A percentile compares a stretch with the other conserved stretches of the same genome.
phyloP scores from a whole-genome alignment of 2,329 filamentous ascomycete species.

The Sporothrix brasiliensis region DNA sequence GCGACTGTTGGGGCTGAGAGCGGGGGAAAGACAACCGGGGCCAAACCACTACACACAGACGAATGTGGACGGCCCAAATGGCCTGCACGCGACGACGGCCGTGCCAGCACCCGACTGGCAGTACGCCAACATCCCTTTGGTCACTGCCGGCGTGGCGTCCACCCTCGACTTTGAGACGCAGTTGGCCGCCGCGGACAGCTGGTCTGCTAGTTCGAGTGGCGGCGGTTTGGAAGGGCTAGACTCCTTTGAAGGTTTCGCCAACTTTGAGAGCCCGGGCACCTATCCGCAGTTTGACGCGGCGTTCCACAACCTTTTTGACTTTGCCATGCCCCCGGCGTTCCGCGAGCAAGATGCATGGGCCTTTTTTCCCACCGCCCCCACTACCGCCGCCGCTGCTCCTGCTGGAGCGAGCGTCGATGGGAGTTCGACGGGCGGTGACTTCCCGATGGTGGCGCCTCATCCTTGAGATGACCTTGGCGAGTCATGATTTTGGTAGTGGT shows the following conservation, averaged over 20 bases:
- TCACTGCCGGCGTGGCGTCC: neutral
- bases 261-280: conserved; percentile 6
- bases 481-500: neutral
- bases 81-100: neutral
- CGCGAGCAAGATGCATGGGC: conserved; percentile 2
- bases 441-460: neutral
- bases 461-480: neutral
- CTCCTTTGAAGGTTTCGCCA: neutral
- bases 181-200: neutral
- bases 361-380: neutral
- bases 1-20: neutral
- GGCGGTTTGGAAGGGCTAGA: neutral
- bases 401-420: neutral
- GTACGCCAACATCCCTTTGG: neutral
- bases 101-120: neutral
- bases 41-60: neutral
- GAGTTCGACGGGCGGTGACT: conserved; percentile 5
- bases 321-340: conserved; percentile 1
- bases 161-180: conserved; percentile 3
- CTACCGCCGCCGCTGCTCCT: neutral
- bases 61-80: neutral
- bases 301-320: conserved; percentile 7
- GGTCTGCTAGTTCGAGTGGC: neutral
- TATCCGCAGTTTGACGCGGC: conserved; percentile 14
- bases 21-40: neutral